Conservation (phyloP, 805 yeast genomes). For the Komagataella phaffii region DNA sequence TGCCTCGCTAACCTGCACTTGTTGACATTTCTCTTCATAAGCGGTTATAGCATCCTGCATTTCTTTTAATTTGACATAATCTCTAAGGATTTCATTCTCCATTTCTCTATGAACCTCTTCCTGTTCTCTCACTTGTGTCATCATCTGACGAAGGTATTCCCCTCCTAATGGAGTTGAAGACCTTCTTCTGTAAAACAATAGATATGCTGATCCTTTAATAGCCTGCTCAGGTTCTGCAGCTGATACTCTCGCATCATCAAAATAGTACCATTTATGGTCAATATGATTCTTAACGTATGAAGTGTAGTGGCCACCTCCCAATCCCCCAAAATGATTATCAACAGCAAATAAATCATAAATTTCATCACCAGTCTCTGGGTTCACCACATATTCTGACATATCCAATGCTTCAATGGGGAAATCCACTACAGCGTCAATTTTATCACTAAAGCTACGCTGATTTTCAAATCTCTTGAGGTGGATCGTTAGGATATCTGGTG, state of each 20-base stretch:
- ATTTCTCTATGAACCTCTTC: not conserved
- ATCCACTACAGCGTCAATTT: constrained; percentile 71
- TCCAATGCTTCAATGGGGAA: constrained; percentile 82
- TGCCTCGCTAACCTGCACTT: not conserved
- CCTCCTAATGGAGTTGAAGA: constrained; percentile 32
- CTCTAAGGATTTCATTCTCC: constrained; percentile 12
- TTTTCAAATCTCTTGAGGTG: constrained; percentile 86
- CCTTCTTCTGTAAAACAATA: constrained; percentile 67
- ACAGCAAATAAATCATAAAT: constrained; percentile 83
- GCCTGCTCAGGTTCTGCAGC: constrained; percentile 45
- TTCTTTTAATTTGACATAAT: constrained; percentile 13
- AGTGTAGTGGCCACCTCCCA: constrained; percentile 97
- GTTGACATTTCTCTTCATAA: constrained; percentile 4
- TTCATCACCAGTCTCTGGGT: constrained; percentile 19
- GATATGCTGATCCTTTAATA: constrained; percentile 70
- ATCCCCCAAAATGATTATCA: constrained; percentile 91
- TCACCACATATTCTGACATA: constrained; percentile 41
- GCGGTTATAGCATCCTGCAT: constrained; percentile 11
- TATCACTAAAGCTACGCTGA: constrained; percentile 75
- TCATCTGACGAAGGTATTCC: constrained; percentile 8
- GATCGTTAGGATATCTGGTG: constrained; percentile 81
- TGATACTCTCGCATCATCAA: constrained; percentile 71
- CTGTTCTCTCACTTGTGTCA: not conserved
- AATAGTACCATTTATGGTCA: constrained; percentile 78
- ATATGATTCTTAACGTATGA: constrained; percentile 72